Evolutionary conservation across 306 rosid genomes (phyloP), one percentile per base, ranked within the genome.

Genomic region (Castanea crenata): DNA sequence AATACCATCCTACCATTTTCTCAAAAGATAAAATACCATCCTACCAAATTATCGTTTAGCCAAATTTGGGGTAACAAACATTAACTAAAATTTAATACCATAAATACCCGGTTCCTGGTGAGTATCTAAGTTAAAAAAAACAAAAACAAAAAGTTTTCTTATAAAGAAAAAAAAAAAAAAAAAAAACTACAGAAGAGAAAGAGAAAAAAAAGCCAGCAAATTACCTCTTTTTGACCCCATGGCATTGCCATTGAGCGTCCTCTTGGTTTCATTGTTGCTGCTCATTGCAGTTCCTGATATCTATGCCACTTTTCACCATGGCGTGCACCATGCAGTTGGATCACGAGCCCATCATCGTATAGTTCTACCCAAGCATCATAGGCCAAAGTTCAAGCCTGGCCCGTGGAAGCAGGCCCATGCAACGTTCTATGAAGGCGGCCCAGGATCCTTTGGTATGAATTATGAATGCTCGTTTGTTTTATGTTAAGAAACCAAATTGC

Each of bases 361-460:
- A 46, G 9, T 27, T 8, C 2, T 41, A 20, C 85, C 3, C 51
- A 74, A 61, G 78, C 74, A 58, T 29, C 85, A 74, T 31, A 3
- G 73, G 57, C 84, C 73, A 5, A 80, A 23, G 49, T 69, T 49
- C 79, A 44, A 1, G 52, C 71, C 88, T 3, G 87, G 96, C 23
- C 84, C 85, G 7, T 94, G 97, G 98, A 91, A 49, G 77, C 54
- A 68, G 32, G 98, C 97, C 73, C 82, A 69, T 75, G 94, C 94
- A 31, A 92, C 97, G 21, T 94, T 88, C 86, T 92, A 92, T 21
- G 97, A 91, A 16, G 98, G 97, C 4, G 77, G 82, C 73, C n/a
- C 92, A 0, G 74, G 78, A 74, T 44, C 97, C 56, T 91, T 75
- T 16, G 97, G 98, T 94, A 86, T 15, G n/a, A 64, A 31, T 19